phyloP scores from a whole-genome alignment of 1,139 yeast species.

The Candida sp. region DNA sequence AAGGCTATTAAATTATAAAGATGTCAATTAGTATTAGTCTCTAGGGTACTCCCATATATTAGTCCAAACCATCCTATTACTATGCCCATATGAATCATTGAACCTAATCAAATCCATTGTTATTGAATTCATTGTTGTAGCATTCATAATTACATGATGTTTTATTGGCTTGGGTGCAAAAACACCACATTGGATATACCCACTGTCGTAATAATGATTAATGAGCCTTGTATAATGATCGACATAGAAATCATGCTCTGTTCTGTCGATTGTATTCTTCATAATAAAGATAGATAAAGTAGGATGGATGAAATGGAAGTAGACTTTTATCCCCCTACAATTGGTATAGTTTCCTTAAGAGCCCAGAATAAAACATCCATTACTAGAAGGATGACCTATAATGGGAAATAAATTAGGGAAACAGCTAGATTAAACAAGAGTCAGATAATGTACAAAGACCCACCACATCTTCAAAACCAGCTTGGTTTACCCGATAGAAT shows the following conservation, averaged over 20 bases:
- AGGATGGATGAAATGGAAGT: too few relatives aligned
- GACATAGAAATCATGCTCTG: background rate
- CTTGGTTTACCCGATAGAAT: too few relatives aligned
- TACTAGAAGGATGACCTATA: too few relatives aligned
- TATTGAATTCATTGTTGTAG: background rate
- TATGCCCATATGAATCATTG: background rate
- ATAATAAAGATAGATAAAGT: too few relatives aligned
- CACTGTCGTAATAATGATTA: background rate
- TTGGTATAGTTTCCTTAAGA: background rate
- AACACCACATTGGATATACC: background rate
- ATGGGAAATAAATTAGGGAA: too few relatives aligned
- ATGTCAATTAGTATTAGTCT: too few relatives aligned
- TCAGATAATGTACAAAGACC: too few relatives aligned
- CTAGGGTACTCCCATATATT: background rate
- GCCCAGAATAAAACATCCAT: too few relatives aligned
- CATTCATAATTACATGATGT: background rate
- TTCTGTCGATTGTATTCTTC: background rate
- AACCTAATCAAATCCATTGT: background rate
- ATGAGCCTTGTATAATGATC: background rate
- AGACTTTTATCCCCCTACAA: too few relatives aligned
- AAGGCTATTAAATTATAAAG: too few relatives aligned
- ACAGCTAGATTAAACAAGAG: too few relatives aligned
- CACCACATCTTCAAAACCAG: too few relatives aligned
- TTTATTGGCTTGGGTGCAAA: background rate
- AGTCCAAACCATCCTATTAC: background rate